phyloP scores from a whole-genome alignment of 2,329 filamentous ascomycete species.

The Monosporascus sp. region DNA sequence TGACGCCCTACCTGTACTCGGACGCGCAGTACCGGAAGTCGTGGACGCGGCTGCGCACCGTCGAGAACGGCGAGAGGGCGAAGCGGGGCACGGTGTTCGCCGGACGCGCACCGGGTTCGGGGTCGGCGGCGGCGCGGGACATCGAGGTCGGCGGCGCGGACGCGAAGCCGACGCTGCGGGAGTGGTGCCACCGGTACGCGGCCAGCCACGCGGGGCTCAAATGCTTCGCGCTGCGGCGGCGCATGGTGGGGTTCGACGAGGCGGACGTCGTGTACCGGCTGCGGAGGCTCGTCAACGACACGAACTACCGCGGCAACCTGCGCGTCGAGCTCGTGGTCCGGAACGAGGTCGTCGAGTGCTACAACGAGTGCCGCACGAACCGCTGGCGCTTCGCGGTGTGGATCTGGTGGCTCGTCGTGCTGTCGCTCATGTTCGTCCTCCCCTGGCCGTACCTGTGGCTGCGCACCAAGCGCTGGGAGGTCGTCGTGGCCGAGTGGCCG shows the following conservation, averaged over 20 bases:
- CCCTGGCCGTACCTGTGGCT: constrained; percentile 68
- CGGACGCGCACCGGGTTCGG: constrained; percentile 26
- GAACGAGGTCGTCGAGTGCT: constrained; percentile 55
- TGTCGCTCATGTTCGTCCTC: constrained; percentile 65
- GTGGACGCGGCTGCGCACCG: constrained; percentile 44
- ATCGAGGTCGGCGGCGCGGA: constrained; percentile 36
- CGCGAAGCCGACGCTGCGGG: constrained; percentile 36
- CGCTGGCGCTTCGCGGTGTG: constrained; percentile 59
- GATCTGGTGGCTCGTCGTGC: constrained; percentile 60
- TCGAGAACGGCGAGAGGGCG: constrained; percentile 54
- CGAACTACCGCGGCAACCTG: constrained; percentile 63
- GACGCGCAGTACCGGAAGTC: constrained; percentile 35
- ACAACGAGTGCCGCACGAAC: constrained; percentile 59
- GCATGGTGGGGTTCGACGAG: constrained; percentile 57
- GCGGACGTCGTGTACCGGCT: constrained; percentile 47
- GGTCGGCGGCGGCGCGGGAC: constrained; percentile 32
- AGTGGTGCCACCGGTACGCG: constrained; percentile 68
- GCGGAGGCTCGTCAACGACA: constrained; percentile 52
- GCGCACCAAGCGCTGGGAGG: constrained; percentile 62
- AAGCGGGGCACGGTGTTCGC: constrained; percentile 60
- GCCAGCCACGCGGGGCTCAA: constrained; percentile 54
- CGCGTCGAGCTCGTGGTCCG: constrained; percentile 55
- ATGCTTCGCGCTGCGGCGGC: constrained; percentile 46
- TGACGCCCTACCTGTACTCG: constrained; percentile 53
- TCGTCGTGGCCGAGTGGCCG: constrained; percentile 57